phyloP scores from a whole-genome alignment of 2,329 filamentous ascomycete genomes.

The Alternaria longipes region DNA sequence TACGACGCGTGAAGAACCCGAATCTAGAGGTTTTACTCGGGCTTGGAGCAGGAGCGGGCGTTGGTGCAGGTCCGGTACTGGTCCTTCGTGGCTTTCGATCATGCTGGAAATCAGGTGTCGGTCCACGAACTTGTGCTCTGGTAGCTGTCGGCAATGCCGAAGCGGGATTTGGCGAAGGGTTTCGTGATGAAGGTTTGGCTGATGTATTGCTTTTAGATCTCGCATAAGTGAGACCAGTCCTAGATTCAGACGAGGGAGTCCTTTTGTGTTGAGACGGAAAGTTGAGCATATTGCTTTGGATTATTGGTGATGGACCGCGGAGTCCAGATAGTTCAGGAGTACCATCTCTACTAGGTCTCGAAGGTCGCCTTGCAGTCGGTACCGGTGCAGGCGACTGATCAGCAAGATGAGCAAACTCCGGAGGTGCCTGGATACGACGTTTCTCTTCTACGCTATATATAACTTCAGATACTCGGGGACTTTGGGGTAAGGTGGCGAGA shows the following conservation, averaged over 20 bases:
- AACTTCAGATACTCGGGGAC: constrained; percentile 52
- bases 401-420: constrained; percentile 64
- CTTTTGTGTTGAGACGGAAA: constrained; percentile 61
- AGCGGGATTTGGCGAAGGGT: constrained; percentile 51
- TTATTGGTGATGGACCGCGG: constrained; percentile 61
- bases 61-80: constrained; percentile 51
- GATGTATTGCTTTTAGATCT: constrained; percentile 39
- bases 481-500: constrained; percentile 59
- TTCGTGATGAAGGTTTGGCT: constrained; percentile 47
- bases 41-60: constrained; percentile 57
- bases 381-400: constrained; percentile 64
- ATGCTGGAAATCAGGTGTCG: constrained; percentile 53
- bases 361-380: constrained; percentile 56
- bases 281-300: constrained; percentile 64
- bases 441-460: constrained; percentile 15
- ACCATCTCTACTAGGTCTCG: constrained; percentile 58
- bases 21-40: constrained; percentile 72
- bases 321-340: constrained; percentile 55
- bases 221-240: constrained; percentile 30
- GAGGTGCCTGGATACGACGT: constrained; percentile 43
- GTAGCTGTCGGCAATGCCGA: constrained; percentile 37
- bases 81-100: constrained; percentile 44
- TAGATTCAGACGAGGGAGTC: constrained; percentile 59
- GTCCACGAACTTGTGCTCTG: constrained; percentile 42
- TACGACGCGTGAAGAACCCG: constrained; percentile 78